Base-by-base conservation (phyloP, 805 yeast species). In the Sungouiozyma ichnusensis region DNA sequence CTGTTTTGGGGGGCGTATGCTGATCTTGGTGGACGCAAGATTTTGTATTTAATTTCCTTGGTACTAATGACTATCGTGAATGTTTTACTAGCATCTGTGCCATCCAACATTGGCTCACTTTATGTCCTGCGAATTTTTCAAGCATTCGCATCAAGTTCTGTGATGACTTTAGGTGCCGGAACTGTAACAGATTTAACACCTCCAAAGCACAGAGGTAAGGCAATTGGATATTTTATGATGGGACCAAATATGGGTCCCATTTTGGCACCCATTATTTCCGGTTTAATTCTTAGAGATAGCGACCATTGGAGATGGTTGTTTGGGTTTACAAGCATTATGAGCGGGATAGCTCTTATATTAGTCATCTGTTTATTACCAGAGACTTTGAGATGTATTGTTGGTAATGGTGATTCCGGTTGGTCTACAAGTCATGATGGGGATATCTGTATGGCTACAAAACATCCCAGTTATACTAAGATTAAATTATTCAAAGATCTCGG, bases 241-340 rank as follows among this genome's bases (percentile, higher is more conserved):
- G 97, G 96, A 0, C 94, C 95, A 0, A 75, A 87, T 39, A 69
- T 81, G 50, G 96, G 95, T 0, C 97, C 95, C 2, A 72, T 87
- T 36, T 49, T 86, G 2, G 86, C 94, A 2, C 97, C 97, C 2
- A 80, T 87, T 14, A 57, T 80, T 39, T 87, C 94, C 33, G 95
- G 96, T 47, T 76, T 80, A 1, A 78, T 88, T 20, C 72, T 85
- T 2, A 66, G 72, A 46, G 68, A 65, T 5, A 81, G 85, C 77
- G 34, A 83, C 81, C 80, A 69, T 78, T 65, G 90, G 94, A 41
- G 86, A 85, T 46, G 94, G 86, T 58, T 87, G 7, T 83, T 83
- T 58, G 79, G 95, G 73, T 76, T 84, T 41, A 65, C 85, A 49
- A 81, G 81, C 11, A 80, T 85, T 16, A 59, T 81, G 44, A 74